Evolutionary conservation across 2,329 filamentous ascomycete species (phyloP), one percentile per base, ranked within the genome.

Genomic region (Talaromyces funiculosus): DNA sequence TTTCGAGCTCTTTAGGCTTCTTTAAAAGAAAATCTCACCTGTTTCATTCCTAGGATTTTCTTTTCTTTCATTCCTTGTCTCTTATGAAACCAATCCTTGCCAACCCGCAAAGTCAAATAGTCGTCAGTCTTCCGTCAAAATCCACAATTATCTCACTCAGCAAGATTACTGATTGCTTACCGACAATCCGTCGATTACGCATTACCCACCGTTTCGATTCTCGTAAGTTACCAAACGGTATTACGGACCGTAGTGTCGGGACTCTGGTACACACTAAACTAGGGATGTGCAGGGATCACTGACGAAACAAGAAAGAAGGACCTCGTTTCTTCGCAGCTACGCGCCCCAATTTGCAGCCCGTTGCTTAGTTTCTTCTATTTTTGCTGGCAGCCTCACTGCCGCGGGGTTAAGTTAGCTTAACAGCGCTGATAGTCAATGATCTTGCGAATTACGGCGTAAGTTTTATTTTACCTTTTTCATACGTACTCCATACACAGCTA

Each of bases 171-270:
- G 26, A 49, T 49, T 49, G 26, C 45, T 14, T 49, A 31, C 45
- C 38, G 10, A 22, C 22, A 12, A 8, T 33, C n/a, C 26, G 20
- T 38, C 20, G 49, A n/a, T 38, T 18, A n/a, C 31, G 31, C 31
- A 33, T 33, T 3, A 33, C 35, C 42, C 31, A 8, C 37, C 18
- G 56, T 53, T 59, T 59, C 57, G 20, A 24, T 38, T 26, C 9
- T 4, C 35, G 35, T 54, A 29, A 54, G 18, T 37, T 54, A 54
- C 51, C 57, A 35, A 22, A 45, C 59, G 45, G 60, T 61, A 58
- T 43, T 57, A 56, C 38, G 38, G 60, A 61, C 60, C 60, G 55
- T 31, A 37, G 47, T 54, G 60, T 61, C 60, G 60, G 60, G 60
- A 58, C 57, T 18, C 24, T 53, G 20, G 9, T 31, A 42, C 6